Base-by-base conservation (phyloP, 73 alveolate genomes). In the Breviolum minutum region DNA sequence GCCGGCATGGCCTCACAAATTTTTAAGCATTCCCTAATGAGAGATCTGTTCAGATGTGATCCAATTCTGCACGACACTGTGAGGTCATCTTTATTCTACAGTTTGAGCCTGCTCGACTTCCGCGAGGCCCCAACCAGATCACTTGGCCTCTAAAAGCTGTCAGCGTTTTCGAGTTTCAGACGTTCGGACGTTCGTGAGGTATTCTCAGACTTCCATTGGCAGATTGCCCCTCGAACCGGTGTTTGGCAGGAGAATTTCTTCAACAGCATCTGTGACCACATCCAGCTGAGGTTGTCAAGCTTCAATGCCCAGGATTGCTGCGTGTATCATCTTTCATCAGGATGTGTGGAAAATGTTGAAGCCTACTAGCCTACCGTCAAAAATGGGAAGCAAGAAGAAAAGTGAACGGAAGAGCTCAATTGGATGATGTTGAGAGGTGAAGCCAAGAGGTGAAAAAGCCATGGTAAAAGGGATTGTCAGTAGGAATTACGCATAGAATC, bases 21-120 rank as follows among this genome's bases (percentile, higher is more conserved):
- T 40, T 40, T 40, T 40, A 40, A 40, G 54, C 54, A 40, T 40
- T 22, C 77, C 4, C 77, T 22, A 68, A 17, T 68, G 77, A 68
- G 77, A 22, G 77, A 22, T 68, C 4, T 22, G n/a, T 22, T 4
- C 77, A 68, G 0, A 68, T 22, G n/a, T 17, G 77, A 68, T 22
- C 17, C 77, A 68, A 14, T 22, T 68, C 77, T 68, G 17, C 63
- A 60, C 61, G 24, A 13, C 61, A 16, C 20, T 32, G 16, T 48
- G 61, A 84, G 93, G 93, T 84, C 93, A 13, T 84, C 71, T 61
- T n/a, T 84, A n/a, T 84, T 84, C 61, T 84, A 84, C 93, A 84
- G 93, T 74, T 61, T 84, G 93, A 74, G 62, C 22, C 76, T 84
- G 40, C 93, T 84, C n/a, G 93, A 61, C 24, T 84, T 84, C n/a